Conservation (phyloP, 2,329 filamentous ascomycete species). For the Keithomyces neogunnii region DNA sequence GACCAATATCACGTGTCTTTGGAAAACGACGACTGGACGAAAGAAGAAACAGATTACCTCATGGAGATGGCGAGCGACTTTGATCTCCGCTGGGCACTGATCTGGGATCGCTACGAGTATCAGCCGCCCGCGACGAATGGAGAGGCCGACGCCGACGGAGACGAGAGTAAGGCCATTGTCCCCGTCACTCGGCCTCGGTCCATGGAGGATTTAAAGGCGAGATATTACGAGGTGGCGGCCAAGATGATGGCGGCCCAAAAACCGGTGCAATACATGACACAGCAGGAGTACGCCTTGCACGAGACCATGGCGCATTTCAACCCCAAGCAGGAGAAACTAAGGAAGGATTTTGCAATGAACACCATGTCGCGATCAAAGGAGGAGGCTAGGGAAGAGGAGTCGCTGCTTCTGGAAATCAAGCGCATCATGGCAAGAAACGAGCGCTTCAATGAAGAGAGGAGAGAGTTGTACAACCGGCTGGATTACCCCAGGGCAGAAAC, state of each 20-base stretch:
- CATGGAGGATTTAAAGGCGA: slow-evolving; percentile 83
- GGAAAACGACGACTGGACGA: slow-evolving; percentile 71
- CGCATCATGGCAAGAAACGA: slow-evolving; percentile 83
- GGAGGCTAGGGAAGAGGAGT: slow-evolving; percentile 87
- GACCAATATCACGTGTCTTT: slow-evolving; percentile 76
- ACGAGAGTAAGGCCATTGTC: slow-evolving; percentile 45
- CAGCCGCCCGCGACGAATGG: slow-evolving; percentile 35
- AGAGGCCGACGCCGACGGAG: slow-evolving; percentile 35
- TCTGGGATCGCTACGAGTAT: slow-evolving; percentile 89
- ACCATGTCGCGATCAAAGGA: slow-evolving; percentile 73
- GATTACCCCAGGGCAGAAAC: slow-evolving; percentile 67
- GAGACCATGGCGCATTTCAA: slow-evolving; percentile 85
- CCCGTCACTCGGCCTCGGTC: slow-evolving; percentile 49
- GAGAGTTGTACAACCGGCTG: slow-evolving; percentile 77
- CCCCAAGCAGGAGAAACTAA: slow-evolving; percentile 63
- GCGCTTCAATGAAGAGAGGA: slow-evolving; percentile 77
- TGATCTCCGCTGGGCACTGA: slow-evolving; percentile 82
- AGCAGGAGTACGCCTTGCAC: slow-evolving; percentile 72
- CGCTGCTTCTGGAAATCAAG: slow-evolving; percentile 80
- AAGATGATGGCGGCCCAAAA: slow-evolving; percentile 75
- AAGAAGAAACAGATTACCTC: slow-evolving; percentile 89
- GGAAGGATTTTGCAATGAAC: slow-evolving; percentile 78
- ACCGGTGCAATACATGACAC: slow-evolving; percentile 78
- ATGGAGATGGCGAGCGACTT: slow-evolving; percentile 67
- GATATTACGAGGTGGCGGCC: slow-evolving; percentile 82